Evolutionary conservation across 139 green algal genomes (phyloP), one percentile per base, ranked within the genome.

Genomic region (Micractinium sp.): DNA sequence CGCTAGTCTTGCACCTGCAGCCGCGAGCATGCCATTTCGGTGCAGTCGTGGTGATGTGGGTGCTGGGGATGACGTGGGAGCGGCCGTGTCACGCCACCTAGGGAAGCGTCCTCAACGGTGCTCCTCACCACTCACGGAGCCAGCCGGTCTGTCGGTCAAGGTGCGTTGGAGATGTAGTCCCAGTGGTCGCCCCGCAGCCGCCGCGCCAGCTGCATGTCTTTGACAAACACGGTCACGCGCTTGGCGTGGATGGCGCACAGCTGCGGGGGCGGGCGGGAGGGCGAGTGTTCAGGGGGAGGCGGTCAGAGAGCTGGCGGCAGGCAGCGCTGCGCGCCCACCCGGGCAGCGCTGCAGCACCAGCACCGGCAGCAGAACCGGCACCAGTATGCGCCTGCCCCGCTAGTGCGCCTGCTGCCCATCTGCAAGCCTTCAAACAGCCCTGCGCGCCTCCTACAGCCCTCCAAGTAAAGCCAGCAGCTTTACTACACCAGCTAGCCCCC

Each of bases 151-250:
- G 20, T 12, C 63, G 63, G 18, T 27, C 63, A 71, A 2, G 63
- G 20, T 12, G 12, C 63, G 63, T 71, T 27, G 63, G 2, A 25
- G 20, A 81, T 81, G 18, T 60, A 56, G 33, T 56, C 75, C 15
- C 22, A 36, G 15, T 31, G 82, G 92, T 99, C 97, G 71, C 96
- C 97, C 89, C 96, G 94, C 91, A 99, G 98, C 74, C 97, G 94
- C 90, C 96, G 92, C 29, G 97, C 97, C 92, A 99, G 92, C 94
- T 99, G 97, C 86, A 99, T 98, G 94, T 99, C 97, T 93, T 99
- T 99, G 88, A 97, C 96, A 96, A 98, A 97, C 93, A 99, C 98
- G 79, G 97, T 99, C 38, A 99, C 97, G 36, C 96, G 94, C 94
- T 98, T 98, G 91, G 95, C 95, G 90, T 99, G 96, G 61, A 96